Conservation (phyloP, 768 basidiomycete genomes). For the Udeniomyces megalosporus region DNA sequence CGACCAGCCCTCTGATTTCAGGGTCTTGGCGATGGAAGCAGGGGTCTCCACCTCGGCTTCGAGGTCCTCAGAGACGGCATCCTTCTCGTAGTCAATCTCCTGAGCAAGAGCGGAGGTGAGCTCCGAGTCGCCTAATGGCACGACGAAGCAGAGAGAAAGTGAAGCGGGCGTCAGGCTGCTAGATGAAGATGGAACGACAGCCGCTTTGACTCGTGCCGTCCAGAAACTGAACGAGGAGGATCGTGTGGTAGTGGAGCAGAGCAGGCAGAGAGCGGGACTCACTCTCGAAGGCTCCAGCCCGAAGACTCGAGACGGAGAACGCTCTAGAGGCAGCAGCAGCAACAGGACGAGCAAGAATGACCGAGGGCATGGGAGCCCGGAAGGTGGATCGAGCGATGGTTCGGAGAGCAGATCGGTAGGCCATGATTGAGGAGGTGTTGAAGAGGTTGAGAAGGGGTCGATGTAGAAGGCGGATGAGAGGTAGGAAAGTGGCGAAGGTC, state of each 20-base stretch:
- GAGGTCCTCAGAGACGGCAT: constrained; percentile 32
- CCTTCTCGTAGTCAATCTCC: constrained; percentile 75
- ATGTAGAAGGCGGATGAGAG: neutral
- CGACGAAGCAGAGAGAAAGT: neutral
- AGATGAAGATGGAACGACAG: too few relatives aligned
- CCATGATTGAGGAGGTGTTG: neutral
- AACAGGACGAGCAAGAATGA: neutral
- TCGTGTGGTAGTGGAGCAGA: neutral
- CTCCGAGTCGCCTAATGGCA: constrained; percentile 46
- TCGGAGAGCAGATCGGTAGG: neutral
- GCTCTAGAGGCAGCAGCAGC: neutral
- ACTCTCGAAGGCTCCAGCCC: neutral
- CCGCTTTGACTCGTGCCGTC: too few relatives aligned
- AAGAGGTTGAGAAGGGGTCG: neutral
- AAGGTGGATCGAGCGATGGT: neutral
- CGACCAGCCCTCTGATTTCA: constrained; percentile 64
- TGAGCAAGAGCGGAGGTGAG: constrained; percentile 58
- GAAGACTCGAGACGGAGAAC: neutral
- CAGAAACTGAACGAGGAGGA: too few relatives aligned
- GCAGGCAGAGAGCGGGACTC: neutral
- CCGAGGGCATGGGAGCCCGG: neutral
- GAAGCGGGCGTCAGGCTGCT: too few relatives aligned
- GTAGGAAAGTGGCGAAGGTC: neutral
- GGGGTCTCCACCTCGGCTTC: constrained; percentile 18
- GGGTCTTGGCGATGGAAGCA: constrained; percentile 49